A percentile compares a stretch with the other conserved stretches of the same genome.
Conservation (phyloP, 495 filamentous ascomycete species). For the Aspergillus taichungensis region DNA sequence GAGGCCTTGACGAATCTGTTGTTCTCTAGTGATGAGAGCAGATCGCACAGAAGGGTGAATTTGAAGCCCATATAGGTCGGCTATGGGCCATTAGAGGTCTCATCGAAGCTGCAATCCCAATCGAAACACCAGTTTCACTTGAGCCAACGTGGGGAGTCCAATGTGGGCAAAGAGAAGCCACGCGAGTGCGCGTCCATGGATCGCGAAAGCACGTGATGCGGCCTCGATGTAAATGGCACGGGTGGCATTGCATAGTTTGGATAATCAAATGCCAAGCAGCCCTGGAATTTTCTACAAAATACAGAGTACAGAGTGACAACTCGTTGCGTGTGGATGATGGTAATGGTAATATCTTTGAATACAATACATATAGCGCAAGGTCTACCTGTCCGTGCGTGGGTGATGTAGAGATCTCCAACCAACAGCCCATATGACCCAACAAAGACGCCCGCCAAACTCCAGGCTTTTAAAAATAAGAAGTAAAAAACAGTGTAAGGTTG, state of each 20-base stretch:
- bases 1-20: slow-evolving; percentile 32
- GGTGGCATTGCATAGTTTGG: background rate
- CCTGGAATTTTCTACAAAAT: background rate
- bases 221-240: background rate
- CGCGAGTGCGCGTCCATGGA: slow-evolving; percentile 22
- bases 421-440: slow-evolving; percentile 8
- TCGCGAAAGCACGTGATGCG: slow-evolving; percentile 32
- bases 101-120: background rate
- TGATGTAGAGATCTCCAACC: slow-evolving; percentile 7
- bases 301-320: background rate
- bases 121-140: too few relatives aligned
- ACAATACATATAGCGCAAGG: slow-evolving; percentile 15
- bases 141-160: background rate
- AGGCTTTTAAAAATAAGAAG: slow-evolving; percentile 17
- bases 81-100: slow-evolving; percentile 8
- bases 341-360: slow-evolving; percentile 3
- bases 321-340: slow-evolving; percentile 1
- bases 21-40: slow-evolving; percentile 47
- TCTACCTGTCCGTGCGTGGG: background rate
- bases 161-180: background rate
- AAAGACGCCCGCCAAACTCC: slow-evolving; percentile 27
- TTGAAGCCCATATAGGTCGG: slow-evolving; percentile 52
- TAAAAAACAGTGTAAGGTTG: slow-evolving; percentile 6
- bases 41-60: slow-evolving; percentile 51
- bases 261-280: background rate